Evolutionary conservation across 2,329 filamentous ascomycete genomes (phyloP).

Genomic region (Lachnellula hyalina): DNA sequence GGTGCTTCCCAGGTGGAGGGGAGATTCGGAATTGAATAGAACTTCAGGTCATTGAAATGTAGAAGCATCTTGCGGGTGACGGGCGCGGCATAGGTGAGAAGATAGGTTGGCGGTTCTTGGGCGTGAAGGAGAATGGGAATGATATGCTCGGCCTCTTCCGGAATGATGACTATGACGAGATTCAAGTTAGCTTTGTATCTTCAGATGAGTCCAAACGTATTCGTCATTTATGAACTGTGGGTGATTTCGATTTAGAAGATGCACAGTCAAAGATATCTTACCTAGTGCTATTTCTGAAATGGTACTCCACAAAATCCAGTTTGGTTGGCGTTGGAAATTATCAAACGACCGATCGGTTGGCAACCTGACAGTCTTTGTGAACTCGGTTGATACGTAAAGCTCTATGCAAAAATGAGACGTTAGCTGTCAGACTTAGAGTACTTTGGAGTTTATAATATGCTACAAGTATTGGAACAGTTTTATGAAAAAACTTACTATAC

Average conservation of each 20-base stretch:
- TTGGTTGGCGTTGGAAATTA: conserved; percentile 44
- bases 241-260: background rate
- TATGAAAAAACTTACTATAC: conserved; percentile 6
- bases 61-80: conserved; percentile 52
- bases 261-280: background rate
- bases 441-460: background rate
- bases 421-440: background rate
- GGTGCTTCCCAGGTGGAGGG: conserved; percentile 39
- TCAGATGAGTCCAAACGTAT: too few relatives aligned
- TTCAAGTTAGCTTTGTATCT: too few relatives aligned
- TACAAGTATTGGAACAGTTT: background rate
- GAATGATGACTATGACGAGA: conserved; percentile 46
- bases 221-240: too few relatives aligned
- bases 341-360: conserved; percentile 34
- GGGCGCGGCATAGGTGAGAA: conserved; percentile 55
- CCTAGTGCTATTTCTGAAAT: conserved; percentile 37
- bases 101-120: conserved; percentile 31
- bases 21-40: conserved; percentile 46
- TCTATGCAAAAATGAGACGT: background rate
- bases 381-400: conserved; percentile 42
- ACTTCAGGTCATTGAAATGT: conserved; percentile 50
- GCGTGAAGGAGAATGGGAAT: conserved; percentile 39
- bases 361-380: conserved; percentile 40
- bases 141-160: conserved; percentile 56
- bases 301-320: conserved; percentile 56